Base-by-base conservation (phyloP, 192 early-diverging fungal species). In the Entomortierella chlamydospora region DNA sequence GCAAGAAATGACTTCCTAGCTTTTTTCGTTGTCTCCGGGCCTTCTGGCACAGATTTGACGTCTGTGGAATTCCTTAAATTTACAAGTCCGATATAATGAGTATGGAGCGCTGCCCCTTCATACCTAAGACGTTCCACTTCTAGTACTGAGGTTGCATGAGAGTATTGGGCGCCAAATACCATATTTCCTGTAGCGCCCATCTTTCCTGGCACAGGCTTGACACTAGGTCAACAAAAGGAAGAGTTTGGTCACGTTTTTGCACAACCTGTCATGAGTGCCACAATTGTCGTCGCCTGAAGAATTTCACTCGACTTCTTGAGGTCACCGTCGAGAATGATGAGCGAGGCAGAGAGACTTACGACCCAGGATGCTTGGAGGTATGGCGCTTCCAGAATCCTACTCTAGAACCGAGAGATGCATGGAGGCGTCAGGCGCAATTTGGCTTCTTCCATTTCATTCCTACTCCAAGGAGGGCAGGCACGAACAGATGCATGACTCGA, bases 161-260 rank as follows among this genome's bases (percentile, higher is more conserved):
- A 82, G 54, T 90, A 85, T 43, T 85, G 81, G 18, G 77, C 83
- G 33, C 83, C 85, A 64, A 84, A 73, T 5, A 85, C 70, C 52
- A 82, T 64, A 8, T 81, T 74, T 11, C 74, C 66, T 62, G 80
- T 78, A 11, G 71, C 77, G 0, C 79, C 83, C 13, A 71, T 76
- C n/a, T 72, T 87, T 2, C 81, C 79, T 20, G 68, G 68, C 20
- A 79, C 79, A 49, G 84, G 73, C n/a, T 83, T 82, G 64, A 86
- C 80, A 60, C 84, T 84, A 66, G 17, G 25, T 13, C 1, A 31
- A 47, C 42, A 15, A 37, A 49, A 51, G 42, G 30, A 23, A 51
- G 12, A 20, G 34, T 47, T 47, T 47, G 45, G 45, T 47, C 45
- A 47, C 45, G 20, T 41, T 23, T 39, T 30, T 6, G 20, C 4